phyloP scores from a whole-genome alignment of 179 eudicot genomes.

The Amaranthus tricolor region DNA sequence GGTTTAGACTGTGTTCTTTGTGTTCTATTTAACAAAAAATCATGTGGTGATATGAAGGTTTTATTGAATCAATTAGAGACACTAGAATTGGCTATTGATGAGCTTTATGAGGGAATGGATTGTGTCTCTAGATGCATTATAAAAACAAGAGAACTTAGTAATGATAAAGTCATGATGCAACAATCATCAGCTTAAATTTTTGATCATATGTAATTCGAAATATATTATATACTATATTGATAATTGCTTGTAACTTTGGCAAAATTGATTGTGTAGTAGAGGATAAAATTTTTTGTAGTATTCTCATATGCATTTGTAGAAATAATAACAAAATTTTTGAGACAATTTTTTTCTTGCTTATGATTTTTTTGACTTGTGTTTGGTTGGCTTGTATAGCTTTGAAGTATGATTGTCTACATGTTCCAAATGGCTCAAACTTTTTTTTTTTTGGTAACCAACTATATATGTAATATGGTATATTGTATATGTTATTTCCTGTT shows the following conservation, averaged over 20 bases:
- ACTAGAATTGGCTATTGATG: slow-evolving; percentile 17
- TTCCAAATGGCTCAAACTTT: neutral
- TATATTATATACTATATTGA: neutral
- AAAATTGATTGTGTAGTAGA: slow-evolving; percentile 7
- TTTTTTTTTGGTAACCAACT: neutral
- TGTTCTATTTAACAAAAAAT: neutral
- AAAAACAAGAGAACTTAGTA: slow-evolving; percentile 25
- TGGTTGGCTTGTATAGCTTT: too few relatives aligned
- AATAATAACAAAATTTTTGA: neutral
- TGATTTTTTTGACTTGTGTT: neutral
- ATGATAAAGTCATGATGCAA: too few relatives aligned
- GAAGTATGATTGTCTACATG: neutral
- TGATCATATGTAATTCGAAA: too few relatives aligned
- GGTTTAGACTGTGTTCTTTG: slow-evolving; percentile 13
- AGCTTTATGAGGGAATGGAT: slow-evolving; percentile 19
- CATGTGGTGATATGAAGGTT: slow-evolving; percentile 6
- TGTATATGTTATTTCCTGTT: too few relatives aligned
- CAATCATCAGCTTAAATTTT: too few relatives aligned
- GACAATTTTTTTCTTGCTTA: neutral
- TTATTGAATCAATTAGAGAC: slow-evolving; percentile 18
- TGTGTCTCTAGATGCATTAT: slow-evolving; percentile 24
- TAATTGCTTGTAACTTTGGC: neutral
- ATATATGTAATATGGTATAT: neutral
- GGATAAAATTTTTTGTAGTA: neutral
- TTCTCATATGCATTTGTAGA: neutral